phyloP scores from a whole-genome alignment of 331 rosid species.

The Malus hybrid region DNA sequence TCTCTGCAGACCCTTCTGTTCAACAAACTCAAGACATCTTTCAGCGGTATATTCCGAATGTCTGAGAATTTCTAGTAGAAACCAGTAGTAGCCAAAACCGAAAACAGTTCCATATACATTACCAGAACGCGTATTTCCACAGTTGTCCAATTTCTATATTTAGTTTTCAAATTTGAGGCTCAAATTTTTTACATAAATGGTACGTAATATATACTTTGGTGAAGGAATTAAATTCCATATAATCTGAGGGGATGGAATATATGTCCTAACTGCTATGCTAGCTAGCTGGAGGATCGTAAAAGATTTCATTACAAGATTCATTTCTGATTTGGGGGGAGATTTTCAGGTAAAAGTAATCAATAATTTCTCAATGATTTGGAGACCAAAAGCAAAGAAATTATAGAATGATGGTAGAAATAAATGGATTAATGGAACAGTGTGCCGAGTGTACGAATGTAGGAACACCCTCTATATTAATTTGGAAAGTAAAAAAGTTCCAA shows the following conservation, averaged over 20 bases:
- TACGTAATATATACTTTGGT: no score
- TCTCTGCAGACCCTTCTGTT: neutral
- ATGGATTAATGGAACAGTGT: no score
- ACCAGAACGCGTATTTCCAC: neutral
- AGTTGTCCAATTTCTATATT: neutral
- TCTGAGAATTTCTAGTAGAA: neutral
- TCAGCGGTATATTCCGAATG: constrained; percentile 2
- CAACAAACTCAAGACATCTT: neutral
- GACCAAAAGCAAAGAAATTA: neutral
- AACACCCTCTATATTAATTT: no score
- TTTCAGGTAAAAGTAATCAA: neutral
- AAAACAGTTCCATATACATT: neutral
- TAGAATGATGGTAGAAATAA: no score
- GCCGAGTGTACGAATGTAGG: no score
- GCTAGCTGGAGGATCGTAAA: neutral
- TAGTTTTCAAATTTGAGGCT: neutral
- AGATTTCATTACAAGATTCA: neutral
- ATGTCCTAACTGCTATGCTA: neutral
- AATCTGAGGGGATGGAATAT: neutral
- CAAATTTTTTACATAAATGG: neutral
- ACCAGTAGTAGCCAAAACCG: neutral
- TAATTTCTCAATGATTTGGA: neutral
- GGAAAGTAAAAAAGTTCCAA: no score
- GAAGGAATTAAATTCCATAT: no score
- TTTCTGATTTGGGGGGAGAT: neutral